Percentiles rank a stretch among this genome's conserved stretches.
These are phyloP conservation scores for Musa schizocarpa DNA, from an alignment of 176 grass and related monocot species.

Conservation along the genomic window DNA sequence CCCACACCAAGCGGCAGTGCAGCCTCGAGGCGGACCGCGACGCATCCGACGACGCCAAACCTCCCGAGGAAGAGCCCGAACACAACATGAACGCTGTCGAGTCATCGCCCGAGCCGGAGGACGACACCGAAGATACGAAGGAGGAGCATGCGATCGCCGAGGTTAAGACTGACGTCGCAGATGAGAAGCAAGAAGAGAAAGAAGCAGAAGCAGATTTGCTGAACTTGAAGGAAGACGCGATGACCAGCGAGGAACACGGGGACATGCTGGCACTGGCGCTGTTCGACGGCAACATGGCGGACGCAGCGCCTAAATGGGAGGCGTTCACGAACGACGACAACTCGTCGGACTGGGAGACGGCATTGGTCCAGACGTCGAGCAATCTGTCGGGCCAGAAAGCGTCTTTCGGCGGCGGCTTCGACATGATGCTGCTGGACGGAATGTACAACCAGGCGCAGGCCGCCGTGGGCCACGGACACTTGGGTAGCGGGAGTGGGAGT, in stretches of 20 bases:
- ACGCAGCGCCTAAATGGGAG: slow-evolving; percentile 19
- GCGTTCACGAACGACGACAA: slow-evolving; percentile 22
- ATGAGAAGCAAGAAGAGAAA: neutral
- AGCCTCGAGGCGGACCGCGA: neutral
- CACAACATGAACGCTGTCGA: slow-evolving; percentile 38
- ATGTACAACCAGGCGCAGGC: slow-evolving; percentile 49
- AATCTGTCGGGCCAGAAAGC: slow-evolving; percentile 37
- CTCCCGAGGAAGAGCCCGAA: neutral
- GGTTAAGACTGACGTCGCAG: neutral
- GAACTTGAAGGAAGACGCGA: slow-evolving; percentile 42
- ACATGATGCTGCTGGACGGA: slow-evolving; percentile 61
- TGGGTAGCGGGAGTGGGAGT: slow-evolving; percentile 37
- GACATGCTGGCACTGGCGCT: slow-evolving; percentile 45
- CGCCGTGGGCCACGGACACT: slow-evolving; percentile 10
- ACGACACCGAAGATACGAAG: neutral
- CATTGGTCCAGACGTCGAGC: slow-evolving; percentile 58
- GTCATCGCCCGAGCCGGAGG: slow-evolving; percentile 40
- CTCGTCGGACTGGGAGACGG: slow-evolving; percentile 53
- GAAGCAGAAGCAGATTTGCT: slow-evolving; percentile 39
- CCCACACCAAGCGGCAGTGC: neutral
- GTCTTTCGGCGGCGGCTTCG: slow-evolving; percentile 50
- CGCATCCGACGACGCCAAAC: neutral
- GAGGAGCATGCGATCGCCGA: neutral
- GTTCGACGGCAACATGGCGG: slow-evolving; percentile 31
- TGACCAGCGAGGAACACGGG: slow-evolving; percentile 45